These are phyloP conservation scores for Diplotaxis tenuifolia DNA, from an alignment of 345 rosid species.

Conservation along the genomic window DNA sequence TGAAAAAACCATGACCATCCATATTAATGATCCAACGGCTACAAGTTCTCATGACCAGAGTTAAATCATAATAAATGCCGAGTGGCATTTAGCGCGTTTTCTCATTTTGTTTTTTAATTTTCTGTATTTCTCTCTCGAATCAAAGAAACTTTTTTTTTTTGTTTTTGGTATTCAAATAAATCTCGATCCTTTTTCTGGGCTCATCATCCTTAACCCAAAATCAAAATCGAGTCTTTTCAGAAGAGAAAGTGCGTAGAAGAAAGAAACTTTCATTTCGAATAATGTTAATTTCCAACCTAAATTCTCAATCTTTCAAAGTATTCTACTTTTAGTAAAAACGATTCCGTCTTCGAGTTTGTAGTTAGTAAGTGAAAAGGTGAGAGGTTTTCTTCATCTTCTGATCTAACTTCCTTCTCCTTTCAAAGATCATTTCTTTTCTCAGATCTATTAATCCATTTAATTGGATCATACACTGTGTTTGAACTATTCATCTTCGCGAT, in stretches of 20 bases:
- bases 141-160: slow-evolving; percentile 24
- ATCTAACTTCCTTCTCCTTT: slow-evolving; percentile 15
- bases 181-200: slow-evolving; percentile 33
- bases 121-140: slow-evolving; percentile 34
- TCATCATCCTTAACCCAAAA: no score
- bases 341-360: slow-evolving; percentile 24
- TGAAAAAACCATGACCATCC: slow-evolving; percentile 19
- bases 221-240: slow-evolving; percentile 33
- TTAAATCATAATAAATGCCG: slow-evolving; percentile 21
- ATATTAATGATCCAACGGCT: slow-evolving; percentile 37
- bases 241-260: slow-evolving; percentile 22
- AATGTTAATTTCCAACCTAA: slow-evolving; percentile 29
- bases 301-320: slow-evolving; percentile 30
- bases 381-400: slow-evolving; percentile 18
- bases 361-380: slow-evolving; percentile 30
- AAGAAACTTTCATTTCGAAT: slow-evolving; percentile 13
- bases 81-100: slow-evolving; percentile 37
- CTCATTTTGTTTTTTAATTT: slow-evolving; percentile 4
- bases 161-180: no score
- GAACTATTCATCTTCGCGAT: slow-evolving; percentile 4
- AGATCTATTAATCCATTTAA: slow-evolving; percentile 34
- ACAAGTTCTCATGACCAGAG: background rate
- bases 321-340: slow-evolving; percentile 35
- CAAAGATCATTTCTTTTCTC: slow-evolving; percentile 9
- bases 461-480: background rate